These are phyloP conservation scores for Kluyveromyces aestuarii DNA, from an alignment of 805 yeast genomes.

Conservation along the genomic window DNA sequence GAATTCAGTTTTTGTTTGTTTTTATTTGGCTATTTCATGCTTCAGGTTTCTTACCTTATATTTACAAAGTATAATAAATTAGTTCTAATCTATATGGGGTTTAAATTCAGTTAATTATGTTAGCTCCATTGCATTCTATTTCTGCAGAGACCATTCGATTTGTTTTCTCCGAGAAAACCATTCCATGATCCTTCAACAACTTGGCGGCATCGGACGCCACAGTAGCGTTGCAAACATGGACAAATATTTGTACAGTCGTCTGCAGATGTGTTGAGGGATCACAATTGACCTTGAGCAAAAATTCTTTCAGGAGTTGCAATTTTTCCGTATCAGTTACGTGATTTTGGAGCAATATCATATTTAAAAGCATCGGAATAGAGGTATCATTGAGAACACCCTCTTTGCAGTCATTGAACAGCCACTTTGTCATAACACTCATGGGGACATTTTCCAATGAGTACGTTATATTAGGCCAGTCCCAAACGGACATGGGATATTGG, in stretches of 20 bases:
- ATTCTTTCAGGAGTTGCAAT: neutral
- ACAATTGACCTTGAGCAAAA: neutral
- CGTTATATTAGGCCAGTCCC: constrained; percentile 22
- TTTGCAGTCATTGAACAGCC: constrained; percentile 15
- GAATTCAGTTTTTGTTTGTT: too few species aligned
- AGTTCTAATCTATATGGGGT: too few species aligned
- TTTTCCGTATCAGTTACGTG: constrained; percentile 1
- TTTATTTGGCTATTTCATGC: too few species aligned
- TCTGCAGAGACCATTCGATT: neutral
- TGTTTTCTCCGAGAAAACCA: neutral
- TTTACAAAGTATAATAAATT: neutral
- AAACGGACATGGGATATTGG: constrained; percentile 5
- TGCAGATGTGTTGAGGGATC: neutral
- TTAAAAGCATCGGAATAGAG: constrained; percentile 18
- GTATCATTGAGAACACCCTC: constrained; percentile 12
- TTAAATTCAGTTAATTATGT: too few species aligned
- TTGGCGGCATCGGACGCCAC: neutral
- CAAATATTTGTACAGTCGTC: neutral
- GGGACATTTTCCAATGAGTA: constrained; percentile 7
- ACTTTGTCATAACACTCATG: constrained; percentile 6
- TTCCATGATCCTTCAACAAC: neutral
- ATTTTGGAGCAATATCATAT: constrained; percentile 16
- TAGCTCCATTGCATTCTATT: too few species aligned
- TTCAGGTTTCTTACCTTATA: neutral
- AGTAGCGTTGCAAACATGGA: neutral